phyloP scores from a whole-genome alignment of 768 basidiomycete species.

The Mycena pura region DNA sequence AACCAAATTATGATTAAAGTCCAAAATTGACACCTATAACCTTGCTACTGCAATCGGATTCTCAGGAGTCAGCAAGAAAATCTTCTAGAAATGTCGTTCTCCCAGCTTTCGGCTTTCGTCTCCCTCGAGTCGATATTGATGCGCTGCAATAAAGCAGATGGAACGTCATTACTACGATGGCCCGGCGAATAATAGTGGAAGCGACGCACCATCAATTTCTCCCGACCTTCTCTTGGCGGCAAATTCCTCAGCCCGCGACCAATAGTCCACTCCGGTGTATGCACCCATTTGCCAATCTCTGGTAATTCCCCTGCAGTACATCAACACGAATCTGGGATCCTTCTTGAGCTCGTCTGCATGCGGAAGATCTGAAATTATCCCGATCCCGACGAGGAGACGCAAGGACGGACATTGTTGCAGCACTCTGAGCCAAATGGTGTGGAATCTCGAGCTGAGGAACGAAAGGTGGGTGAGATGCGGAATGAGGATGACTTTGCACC shows the following conservation, averaged over 20 bases:
- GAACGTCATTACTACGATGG: too few species aligned
- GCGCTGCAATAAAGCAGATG: too few species aligned
- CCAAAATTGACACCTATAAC: too few species aligned
- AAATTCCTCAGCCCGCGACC: slow-evolving; percentile 8
- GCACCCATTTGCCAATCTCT: slow-evolving; percentile 2
- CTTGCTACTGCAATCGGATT: too few species aligned
- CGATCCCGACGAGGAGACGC: not conserved
- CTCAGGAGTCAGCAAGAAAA: too few species aligned
- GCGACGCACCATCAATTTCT: not conserved
- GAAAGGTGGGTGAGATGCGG: slow-evolving; percentile 5
- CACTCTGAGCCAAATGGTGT: not conserved
- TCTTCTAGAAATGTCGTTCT: too few species aligned
- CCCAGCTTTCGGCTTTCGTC: too few species aligned
- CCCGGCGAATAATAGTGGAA: too few species aligned
- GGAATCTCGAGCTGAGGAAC: not conserved
- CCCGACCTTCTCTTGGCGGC: not conserved
- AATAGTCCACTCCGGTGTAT: not conserved
- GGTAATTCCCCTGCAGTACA: not conserved
- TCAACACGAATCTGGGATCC: not conserved
- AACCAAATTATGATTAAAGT: too few species aligned
- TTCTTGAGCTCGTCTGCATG: not conserved
- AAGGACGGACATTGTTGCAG: not conserved
- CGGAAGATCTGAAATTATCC: not conserved
- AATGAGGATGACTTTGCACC: not conserved
- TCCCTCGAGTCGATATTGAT: too few species aligned